phyloP scores from a whole-genome alignment of 352 stramenopile species.

The Phytophthora palmivora region DNA sequence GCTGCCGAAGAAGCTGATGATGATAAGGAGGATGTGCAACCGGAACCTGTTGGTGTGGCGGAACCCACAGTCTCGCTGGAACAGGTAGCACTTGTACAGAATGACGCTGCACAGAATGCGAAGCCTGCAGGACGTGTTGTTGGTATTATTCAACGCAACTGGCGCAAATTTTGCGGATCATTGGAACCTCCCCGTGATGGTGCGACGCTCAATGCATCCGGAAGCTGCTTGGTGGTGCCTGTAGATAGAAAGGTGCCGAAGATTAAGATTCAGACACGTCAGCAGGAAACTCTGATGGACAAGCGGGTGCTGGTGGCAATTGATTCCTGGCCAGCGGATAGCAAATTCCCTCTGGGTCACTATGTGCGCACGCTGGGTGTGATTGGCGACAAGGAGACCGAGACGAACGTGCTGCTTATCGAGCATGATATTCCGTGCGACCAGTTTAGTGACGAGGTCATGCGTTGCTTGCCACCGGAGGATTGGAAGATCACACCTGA shows the following conservation, averaged over 20 bases:
- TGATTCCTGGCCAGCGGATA: conserved; percentile 93
- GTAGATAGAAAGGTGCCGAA: conserved; percentile 93
- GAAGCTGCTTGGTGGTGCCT: conserved; percentile 81
- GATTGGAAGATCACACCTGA: conserved; percentile 97
- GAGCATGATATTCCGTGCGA: conserved; percentile 96
- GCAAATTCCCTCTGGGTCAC: conserved; percentile 94
- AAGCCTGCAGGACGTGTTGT: conserved; percentile 89
- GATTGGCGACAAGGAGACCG: conserved; percentile 97
- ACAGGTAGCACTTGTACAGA: conserved; percentile 66
- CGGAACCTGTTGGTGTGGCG: conserved; percentile 49
- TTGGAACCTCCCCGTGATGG: conserved; percentile 82
- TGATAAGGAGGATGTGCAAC: conserved; percentile 45
- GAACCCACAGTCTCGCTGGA: conserved; percentile 74
- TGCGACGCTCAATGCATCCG: conserved; percentile 46
- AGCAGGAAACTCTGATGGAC: conserved; percentile 91
- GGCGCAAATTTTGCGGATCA: conserved; percentile 94
- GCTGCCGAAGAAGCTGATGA: conserved; percentile 59
- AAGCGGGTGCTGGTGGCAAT: conserved; percentile 96
- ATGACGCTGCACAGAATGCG: conserved; percentile 49
- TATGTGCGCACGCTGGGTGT: conserved; percentile 97
- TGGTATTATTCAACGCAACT: conserved; percentile 94
- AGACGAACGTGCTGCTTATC: conserved; percentile 95
- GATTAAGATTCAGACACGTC: conserved; percentile 94
- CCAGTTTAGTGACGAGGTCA: conserved; percentile 88
- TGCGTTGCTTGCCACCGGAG: conserved; percentile 92